phyloP scores from a whole-genome alignment of 139 green algal genomes.

The Parachlorella kessleri region DNA sequence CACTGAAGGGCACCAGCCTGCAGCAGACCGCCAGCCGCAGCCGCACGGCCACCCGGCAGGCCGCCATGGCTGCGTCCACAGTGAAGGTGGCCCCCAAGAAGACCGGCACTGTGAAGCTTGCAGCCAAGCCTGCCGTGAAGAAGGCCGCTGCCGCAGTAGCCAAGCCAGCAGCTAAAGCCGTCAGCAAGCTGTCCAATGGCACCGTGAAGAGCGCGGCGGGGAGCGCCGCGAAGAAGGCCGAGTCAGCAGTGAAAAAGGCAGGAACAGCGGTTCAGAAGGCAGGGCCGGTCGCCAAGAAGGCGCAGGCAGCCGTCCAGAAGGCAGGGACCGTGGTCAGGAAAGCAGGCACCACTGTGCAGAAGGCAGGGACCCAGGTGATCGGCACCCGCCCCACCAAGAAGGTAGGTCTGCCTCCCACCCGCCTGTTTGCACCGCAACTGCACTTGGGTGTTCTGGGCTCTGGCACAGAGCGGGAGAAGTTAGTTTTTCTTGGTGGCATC shows the following conservation, averaged over 20 bases:
- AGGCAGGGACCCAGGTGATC: not conserved
- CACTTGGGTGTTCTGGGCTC: too few species aligned
- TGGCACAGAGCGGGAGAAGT: too few species aligned
- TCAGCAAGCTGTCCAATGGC: not conserved
- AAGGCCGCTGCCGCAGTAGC: not conserved
- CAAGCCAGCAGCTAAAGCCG: too few species aligned
- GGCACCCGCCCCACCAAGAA: conserved; percentile 25
- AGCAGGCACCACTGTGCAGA: conserved; percentile 8
- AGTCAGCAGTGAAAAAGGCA: not conserved
- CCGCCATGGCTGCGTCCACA: not conserved
- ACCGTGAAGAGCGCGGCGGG: not conserved
- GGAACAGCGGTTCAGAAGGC: not conserved
- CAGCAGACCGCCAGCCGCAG: not conserved
- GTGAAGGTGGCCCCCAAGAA: not conserved
- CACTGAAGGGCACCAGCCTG: not conserved
- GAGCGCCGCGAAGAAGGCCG: conserved; percentile 5
- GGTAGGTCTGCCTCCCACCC: too few species aligned
- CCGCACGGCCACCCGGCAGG: not conserved
- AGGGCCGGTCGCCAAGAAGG: conserved; percentile 2
- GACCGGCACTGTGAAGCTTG: not conserved
- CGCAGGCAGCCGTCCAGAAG: conserved; percentile 2
- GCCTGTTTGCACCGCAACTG: too few species aligned
- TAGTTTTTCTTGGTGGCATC: too few species aligned
- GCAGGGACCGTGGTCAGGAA: not conserved
- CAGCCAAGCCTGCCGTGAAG: not conserved